phyloP scores from a whole-genome alignment of 805 yeast species.

The Metschnikowia lunata region DNA sequence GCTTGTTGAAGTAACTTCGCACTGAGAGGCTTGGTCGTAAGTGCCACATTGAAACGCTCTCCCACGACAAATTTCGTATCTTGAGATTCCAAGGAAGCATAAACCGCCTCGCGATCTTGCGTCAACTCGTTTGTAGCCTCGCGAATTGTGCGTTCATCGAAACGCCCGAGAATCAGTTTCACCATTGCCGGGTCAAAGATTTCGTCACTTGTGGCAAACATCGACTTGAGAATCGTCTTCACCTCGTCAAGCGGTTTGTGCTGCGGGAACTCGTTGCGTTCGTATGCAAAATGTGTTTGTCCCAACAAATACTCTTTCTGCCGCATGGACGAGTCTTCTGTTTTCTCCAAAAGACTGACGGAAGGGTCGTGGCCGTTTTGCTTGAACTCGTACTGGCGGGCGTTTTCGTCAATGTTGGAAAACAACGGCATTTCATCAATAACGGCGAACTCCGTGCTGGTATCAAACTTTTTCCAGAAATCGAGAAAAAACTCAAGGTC shows the following conservation, averaged over 20 bases:
- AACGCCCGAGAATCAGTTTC: conserved; percentile 40
- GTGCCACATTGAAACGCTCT: conserved; percentile 44
- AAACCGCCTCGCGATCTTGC: conserved; percentile 52
- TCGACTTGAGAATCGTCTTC: conserved; percentile 46
- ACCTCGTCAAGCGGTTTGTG: conserved; percentile 28
- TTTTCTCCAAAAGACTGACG: conserved; percentile 33
- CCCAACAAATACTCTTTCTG: conserved; percentile 59
- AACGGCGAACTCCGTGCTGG: conserved; percentile 22
- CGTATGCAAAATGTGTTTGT: conserved; percentile 40
- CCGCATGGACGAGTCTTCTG: conserved; percentile 60
- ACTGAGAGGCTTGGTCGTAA: conserved; percentile 36
- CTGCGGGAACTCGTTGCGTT: conserved; percentile 11
- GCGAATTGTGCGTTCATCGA: conserved; percentile 44
- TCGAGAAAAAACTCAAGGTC: conserved; percentile 51
- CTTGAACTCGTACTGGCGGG: conserved; percentile 40
- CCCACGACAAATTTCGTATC: conserved; percentile 49
- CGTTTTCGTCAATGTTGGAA: conserved; percentile 44
- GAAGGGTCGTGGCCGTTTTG: conserved; percentile 9
- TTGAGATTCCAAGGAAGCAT: conserved; percentile 30
- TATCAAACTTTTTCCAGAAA: conserved; percentile 61
- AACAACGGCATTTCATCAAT: conserved; percentile 36
- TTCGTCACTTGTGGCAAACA: conserved; percentile 51
- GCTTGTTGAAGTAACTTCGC: conserved; percentile 43
- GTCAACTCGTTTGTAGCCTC: conserved; percentile 50
- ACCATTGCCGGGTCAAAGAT: conserved; percentile 46